phyloP scores from a whole-genome alignment of 1,139 yeast species.

The Yamadazyma oceani region DNA sequence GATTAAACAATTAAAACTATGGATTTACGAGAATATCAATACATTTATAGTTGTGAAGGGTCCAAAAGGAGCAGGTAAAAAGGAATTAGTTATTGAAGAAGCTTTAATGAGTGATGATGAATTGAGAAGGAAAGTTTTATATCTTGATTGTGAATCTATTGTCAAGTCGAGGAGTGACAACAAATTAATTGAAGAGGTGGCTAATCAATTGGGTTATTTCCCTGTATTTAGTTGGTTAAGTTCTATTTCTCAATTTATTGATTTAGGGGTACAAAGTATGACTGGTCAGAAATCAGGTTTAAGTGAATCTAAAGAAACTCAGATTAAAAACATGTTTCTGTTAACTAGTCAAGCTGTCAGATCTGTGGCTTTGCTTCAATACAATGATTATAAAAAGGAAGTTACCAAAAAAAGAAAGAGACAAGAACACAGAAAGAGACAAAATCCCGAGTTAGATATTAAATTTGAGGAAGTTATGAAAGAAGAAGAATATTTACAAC shows the following conservation, averaged over 20 bases:
- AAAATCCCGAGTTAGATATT: constrained; percentile 12
- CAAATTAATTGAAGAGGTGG: constrained; percentile 63
- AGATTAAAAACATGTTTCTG: constrained; percentile 76
- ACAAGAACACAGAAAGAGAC: constrained; percentile 14
- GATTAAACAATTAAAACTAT: constrained; percentile 66
- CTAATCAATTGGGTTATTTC: constrained; percentile 81
- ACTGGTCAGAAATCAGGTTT: constrained; percentile 95
- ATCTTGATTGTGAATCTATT: constrained; percentile 76
- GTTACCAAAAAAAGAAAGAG: constrained; percentile 16
- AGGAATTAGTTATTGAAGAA: constrained; percentile 72
- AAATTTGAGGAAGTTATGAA: constrained; percentile 37
- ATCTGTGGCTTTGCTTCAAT: constrained; percentile 57
- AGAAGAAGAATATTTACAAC: constrained; percentile 81
- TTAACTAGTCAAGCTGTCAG: constrained; percentile 74
- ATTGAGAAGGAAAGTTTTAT: constrained; percentile 55
- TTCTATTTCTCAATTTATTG: constrained; percentile 74
- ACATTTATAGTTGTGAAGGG: constrained; percentile 89
- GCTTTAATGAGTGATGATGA: constrained; percentile 50
- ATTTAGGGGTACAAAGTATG: constrained; percentile 82
- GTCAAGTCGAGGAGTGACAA: constrained; percentile 74
- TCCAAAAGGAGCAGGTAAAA: constrained; percentile 92
- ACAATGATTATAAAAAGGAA: constrained; percentile 24
- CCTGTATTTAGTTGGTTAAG: constrained; percentile 95
- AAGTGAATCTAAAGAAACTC: constrained; percentile 81
- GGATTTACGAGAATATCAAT: constrained; percentile 78